A percentile compares a stretch with the other conserved stretches of the same genome.
Evolutionary conservation across 192 early-diverging fungal species (phyloP).

Genomic region (Podila horticola): DNA sequence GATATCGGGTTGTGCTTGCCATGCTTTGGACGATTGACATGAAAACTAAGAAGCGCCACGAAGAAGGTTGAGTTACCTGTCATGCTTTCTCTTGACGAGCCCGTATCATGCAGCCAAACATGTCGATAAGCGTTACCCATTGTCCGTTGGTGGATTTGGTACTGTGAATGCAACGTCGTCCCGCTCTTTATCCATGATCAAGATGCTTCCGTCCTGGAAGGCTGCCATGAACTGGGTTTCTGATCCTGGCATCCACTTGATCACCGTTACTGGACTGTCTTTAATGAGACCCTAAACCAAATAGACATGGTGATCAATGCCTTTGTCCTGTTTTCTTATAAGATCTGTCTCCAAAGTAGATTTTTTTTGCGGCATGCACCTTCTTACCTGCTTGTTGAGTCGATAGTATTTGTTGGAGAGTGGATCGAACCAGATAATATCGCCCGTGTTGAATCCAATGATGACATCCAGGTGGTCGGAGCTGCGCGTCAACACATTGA

Average conservation of each 20-base stretch:
- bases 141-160: constrained; percentile 27
- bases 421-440: constrained; percentile 87
- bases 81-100: too few species aligned
- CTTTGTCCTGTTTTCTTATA: background rate
- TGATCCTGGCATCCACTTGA: constrained; percentile 92
- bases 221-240: constrained; percentile 87
- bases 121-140: constrained; percentile 20
- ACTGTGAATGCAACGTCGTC: constrained; percentile 75
- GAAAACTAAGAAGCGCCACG: constrained; percentile 53
- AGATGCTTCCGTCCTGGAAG: constrained; percentile 84
- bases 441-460: constrained; percentile 86
- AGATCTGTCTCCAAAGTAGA: background rate
- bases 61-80: background rate
- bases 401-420: constrained; percentile 87
- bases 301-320: background rate
- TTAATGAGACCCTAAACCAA: constrained; percentile 67
- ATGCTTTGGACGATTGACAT: constrained; percentile 67
- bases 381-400: constrained; percentile 79
- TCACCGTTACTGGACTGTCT: constrained; percentile 74
- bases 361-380: background rate
- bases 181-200: constrained; percentile 87
- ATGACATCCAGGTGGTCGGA: constrained; percentile 82
- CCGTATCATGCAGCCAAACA: background rate
- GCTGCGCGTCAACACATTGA: constrained; percentile 77
- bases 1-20: constrained; percentile 84